Percentiles rank a stretch among this genome's conserved stretches.
phyloP scores from a whole-genome alignment of 2,329 filamentous ascomycete species.

The Penicillium sp. region DNA sequence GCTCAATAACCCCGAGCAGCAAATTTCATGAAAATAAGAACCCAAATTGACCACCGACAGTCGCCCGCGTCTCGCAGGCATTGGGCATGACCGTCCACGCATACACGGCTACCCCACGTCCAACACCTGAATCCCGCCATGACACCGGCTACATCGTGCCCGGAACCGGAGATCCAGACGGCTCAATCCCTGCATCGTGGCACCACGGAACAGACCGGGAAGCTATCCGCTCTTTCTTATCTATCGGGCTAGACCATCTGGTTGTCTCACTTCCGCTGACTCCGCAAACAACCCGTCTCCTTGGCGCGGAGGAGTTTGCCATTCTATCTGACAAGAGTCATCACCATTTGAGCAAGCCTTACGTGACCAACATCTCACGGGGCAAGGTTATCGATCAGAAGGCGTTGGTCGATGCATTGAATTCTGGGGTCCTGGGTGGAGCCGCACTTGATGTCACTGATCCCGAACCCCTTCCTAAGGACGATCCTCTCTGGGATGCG shows the following conservation, averaged over 20 bases:
- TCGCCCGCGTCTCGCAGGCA: slow-evolving; percentile 59
- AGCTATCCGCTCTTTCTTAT: slow-evolving; percentile 55
- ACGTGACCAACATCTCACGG: slow-evolving; percentile 70
- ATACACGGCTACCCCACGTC: slow-evolving; percentile 69
- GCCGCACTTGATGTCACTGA: slow-evolving; percentile 78
- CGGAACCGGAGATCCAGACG: slow-evolving; percentile 62
- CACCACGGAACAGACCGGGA: slow-evolving; percentile 56
- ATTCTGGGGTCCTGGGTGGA: slow-evolving; percentile 56
- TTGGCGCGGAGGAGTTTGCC: slow-evolving; percentile 56
- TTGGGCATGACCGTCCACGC: slow-evolving; percentile 72
- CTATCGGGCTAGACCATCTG: slow-evolving; percentile 57
- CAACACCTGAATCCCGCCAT: slow-evolving; percentile 62
- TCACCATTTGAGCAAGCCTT: slow-evolving; percentile 49
- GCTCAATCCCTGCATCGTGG: slow-evolving; percentile 56
- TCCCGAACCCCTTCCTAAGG: slow-evolving; percentile 70
- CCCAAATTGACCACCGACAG: slow-evolving; percentile 31
- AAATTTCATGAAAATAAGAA: background rate
- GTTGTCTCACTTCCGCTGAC: slow-evolving; percentile 60
- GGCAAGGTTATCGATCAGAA: slow-evolving; percentile 62
- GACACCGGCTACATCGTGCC: slow-evolving; percentile 68
- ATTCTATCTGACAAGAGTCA: slow-evolving; percentile 46
- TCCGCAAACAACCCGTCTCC: slow-evolving; percentile 53
- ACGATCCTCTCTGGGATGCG: slow-evolving; percentile 68
- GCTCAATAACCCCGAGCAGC: background rate
- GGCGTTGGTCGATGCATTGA: slow-evolving; percentile 63